These are phyloP conservation scores for Bertia moriformis DNA, from an alignment of 2,329 filamentous ascomycete species.

Conservation along the genomic window DNA sequence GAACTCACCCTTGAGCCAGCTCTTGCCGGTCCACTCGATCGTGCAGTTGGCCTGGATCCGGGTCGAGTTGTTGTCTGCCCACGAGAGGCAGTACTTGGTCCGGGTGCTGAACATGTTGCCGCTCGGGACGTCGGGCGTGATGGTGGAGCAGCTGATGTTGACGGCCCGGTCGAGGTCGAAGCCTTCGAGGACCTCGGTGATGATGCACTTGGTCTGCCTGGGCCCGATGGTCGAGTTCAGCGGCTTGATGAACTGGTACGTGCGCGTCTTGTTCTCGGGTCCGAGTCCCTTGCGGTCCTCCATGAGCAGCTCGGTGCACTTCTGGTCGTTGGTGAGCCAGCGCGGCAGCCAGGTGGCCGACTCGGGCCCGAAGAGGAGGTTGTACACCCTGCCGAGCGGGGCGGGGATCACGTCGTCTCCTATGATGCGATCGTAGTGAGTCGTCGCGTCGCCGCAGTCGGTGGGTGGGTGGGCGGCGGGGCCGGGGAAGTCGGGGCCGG, in stretches of 20 bases:
- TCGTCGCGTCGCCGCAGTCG: constrained; percentile 64
- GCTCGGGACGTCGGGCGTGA: constrained; percentile 87
- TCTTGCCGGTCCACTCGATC: constrained; percentile 94
- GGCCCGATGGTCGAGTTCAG: constrained; percentile 73
- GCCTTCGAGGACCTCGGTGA: constrained; percentile 65
- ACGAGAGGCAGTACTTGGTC: constrained; percentile 86
- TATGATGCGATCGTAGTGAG: constrained; percentile 72
- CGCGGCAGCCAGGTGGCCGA: constrained; percentile 73
- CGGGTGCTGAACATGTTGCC: constrained; percentile 85
- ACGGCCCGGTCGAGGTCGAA: constrained; percentile 79
- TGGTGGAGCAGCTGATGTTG: constrained; percentile 66
- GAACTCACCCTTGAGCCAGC: constrained; percentile 78
- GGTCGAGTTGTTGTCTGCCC: constrained; percentile 77
- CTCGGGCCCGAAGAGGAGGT: constrained; percentile 67
- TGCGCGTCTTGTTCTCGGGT: constrained; percentile 60
- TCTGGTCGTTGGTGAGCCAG: constrained; percentile 76
- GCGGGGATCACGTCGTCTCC: constrained; percentile 78
- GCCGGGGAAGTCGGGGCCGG: constrained; percentile 76
- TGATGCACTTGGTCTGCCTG: constrained; percentile 86
- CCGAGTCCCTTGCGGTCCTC: constrained; percentile 70
- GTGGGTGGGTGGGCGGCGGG: constrained; percentile 70
- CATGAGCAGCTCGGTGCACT: constrained; percentile 74
- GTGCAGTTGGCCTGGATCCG: constrained; percentile 75
- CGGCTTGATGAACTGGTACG: constrained; percentile 83
- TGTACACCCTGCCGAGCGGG: constrained; percentile 82